phyloP scores from a whole-genome alignment of 805 yeast genomes.

The Cyberlindnera xishuangbannaensis region DNA sequence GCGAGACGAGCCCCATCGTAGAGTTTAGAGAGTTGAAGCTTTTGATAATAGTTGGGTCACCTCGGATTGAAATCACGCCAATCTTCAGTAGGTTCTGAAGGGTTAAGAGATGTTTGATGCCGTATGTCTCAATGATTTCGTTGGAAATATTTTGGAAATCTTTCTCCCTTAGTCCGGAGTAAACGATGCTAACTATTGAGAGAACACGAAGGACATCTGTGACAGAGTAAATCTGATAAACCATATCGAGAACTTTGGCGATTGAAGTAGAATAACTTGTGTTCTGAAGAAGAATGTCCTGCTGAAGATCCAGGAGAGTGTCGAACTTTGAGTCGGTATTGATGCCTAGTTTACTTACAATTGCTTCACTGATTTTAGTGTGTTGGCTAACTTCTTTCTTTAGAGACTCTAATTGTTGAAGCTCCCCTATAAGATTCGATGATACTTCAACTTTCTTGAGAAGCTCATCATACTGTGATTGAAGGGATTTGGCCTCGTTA shows the following conservation, averaged over 20 bases:
- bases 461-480: conserved; percentile 53
- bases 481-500: conserved; percentile 62
- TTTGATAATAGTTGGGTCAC: conserved; percentile 30
- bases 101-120: conserved; percentile 44
- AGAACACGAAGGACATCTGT: conserved; percentile 44
- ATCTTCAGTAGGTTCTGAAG: conserved; percentile 44
- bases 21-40: conserved; percentile 27
- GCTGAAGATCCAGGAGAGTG: conserved; percentile 54
- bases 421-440: conserved; percentile 59
- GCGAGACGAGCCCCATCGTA: conserved; percentile 36
- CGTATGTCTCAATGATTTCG: conserved; percentile 59
- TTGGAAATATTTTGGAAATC: conserved; percentile 52
- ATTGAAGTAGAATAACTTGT: conserved; percentile 33
- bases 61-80: conserved; percentile 34
- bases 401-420: conserved; percentile 58
- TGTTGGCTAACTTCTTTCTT: conserved; percentile 70
- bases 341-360: conserved; percentile 32
- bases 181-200: conserved; percentile 53
- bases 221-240: conserved; percentile 34
- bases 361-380: conserved; percentile 67
- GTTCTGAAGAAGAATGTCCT: conserved; percentile 57
- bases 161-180: conserved; percentile 62
- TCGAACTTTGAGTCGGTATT: conserved; percentile 30
- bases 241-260: conserved; percentile 41
- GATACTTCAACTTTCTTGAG: conserved; percentile 28